Evolutionary conservation across 2,329 filamentous ascomycete genomes (phyloP).

Genomic region (Cladosporium sp.): DNA sequence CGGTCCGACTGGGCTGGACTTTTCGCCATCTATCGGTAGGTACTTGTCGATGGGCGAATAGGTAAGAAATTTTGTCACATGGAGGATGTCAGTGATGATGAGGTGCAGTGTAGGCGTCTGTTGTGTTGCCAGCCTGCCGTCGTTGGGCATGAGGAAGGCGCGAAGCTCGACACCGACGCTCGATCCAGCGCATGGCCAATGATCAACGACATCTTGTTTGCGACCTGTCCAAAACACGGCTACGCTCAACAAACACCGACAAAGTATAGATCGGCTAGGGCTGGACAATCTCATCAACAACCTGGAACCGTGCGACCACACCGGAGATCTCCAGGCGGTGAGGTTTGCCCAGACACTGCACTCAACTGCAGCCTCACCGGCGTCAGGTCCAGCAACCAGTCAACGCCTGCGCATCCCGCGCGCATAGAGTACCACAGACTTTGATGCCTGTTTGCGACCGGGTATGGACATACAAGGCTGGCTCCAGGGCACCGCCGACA

Average conservation of each 20-base stretch:
- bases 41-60: not conserved
- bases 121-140: not conserved
- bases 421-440: not conserved
- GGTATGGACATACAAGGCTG: slow-evolving; percentile 50
- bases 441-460: not conserved
- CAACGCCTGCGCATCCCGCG: not conserved
- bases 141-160: slow-evolving; percentile 4
- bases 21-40: not conserved
- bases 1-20: not conserved
- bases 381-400: not conserved
- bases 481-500: slow-evolving; percentile 46
- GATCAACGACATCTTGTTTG: not conserved
- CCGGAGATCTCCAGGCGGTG: slow-evolving; percentile 15
- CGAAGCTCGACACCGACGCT: not conserved
- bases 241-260: not conserved
- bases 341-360: slow-evolving; percentile 3
- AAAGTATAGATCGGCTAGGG: slow-evolving; percentile 4
- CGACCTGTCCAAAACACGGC: slow-evolving; percentile 2
- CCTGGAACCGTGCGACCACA: slow-evolving; percentile 9
- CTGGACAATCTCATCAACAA: not conserved
- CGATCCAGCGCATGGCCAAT: not conserved
- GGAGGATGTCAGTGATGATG: not conserved
- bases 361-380: slow-evolving; percentile 10
- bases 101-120: not conserved
- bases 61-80: not conserved